Base-by-base conservation (phyloP, 352 stramenopile genomes). In the Phytophthora cactorum region DNA sequence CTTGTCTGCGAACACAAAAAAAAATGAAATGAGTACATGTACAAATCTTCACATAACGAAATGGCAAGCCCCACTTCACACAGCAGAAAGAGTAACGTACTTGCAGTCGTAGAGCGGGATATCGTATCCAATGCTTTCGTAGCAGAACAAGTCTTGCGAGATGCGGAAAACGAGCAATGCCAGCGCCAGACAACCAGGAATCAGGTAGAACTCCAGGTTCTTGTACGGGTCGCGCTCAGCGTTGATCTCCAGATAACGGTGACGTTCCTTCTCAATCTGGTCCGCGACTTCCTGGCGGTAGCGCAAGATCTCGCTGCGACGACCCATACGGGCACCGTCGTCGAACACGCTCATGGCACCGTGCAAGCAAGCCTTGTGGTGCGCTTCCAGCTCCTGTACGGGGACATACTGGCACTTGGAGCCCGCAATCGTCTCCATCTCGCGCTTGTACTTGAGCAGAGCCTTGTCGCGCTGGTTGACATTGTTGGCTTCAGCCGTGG, bases 401-500 rank as follows among this genome's bases (percentile, higher is more conserved):
- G 81, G 72, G 17, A 99, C 81, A 62, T 98, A 99, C 53, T 74
- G 73, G 66, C 89, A 96, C 61, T 91, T 92, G 27, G 82, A 75
- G 28, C 92, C 92, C 0, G 81, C 89, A 51, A 98, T 71, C 43
- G 81, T 86, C 61, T 98, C 96, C 96, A 99, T 99, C 63, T 96
- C 82, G 11, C 91, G 84, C 78, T 97, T 98, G 80, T 99, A 99
- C 43, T 87, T 86, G 56, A 79, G 65, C 54, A 96, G 59, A 31
- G 85, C 86, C 70, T 95, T 94, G 72, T 93, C 86, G 29, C 82
- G 80, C 76, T 90, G 89, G 81, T 99, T 99, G 38, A 93, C 83
- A 72, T 99, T 99, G 84, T 99, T 99, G 27, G 97, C 97, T 64
- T 97, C 88, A 0, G 97, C 95, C 6, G 97, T 99, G 5, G 98